These are phyloP conservation scores for Mayamaea pseudoterrestris DNA, from an alignment of 108 stramenopile species.

Conservation along the genomic window DNA sequence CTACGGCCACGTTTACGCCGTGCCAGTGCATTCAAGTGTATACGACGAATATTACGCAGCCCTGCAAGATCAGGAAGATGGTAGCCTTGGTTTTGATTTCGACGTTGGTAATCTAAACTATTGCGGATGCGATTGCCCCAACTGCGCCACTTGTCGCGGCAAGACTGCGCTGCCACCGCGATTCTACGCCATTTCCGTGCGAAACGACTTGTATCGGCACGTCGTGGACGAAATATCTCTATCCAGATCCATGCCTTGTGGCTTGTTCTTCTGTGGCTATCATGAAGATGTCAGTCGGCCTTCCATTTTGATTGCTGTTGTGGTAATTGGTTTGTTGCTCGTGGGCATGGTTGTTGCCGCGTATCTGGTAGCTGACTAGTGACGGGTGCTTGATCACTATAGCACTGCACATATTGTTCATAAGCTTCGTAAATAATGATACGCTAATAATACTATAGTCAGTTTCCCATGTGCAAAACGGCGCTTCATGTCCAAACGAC, in stretches of 20 bases:
- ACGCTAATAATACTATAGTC: too few relatives aligned
- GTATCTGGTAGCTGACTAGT: too few relatives aligned
- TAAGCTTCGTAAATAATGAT: too few relatives aligned
- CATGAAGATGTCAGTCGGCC: slow-evolving; percentile 75
- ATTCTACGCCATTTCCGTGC: slow-evolving; percentile 43
- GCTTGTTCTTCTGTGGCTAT: slow-evolving; percentile 78
- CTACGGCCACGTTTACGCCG: neutral
- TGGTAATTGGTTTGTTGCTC: slow-evolving; percentile 32
- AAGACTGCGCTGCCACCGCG: slow-evolving; percentile 22
- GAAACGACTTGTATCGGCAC: slow-evolving; percentile 48
- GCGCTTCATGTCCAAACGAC: too few relatives aligned
- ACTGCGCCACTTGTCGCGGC: neutral
- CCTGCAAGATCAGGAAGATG: slow-evolving; percentile 12
- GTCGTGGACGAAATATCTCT: slow-evolving; percentile 60
- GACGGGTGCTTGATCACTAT: too few relatives aligned
- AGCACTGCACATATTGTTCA: too few relatives aligned
- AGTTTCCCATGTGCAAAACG: too few relatives aligned
- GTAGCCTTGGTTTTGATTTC: neutral
- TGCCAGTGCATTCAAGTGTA: slow-evolving; percentile 19
- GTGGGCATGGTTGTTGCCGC: slow-evolving; percentile 13
- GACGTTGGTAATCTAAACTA: slow-evolving; percentile 5
- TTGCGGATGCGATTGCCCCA: slow-evolving; percentile 2
- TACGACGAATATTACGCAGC: slow-evolving; percentile 19
- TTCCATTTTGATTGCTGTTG: slow-evolving; percentile 48
- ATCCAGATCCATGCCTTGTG: slow-evolving; percentile 56